Base-by-base conservation (phyloP, 352 stramenopile species). In the Pythium apleroticum region DNA sequence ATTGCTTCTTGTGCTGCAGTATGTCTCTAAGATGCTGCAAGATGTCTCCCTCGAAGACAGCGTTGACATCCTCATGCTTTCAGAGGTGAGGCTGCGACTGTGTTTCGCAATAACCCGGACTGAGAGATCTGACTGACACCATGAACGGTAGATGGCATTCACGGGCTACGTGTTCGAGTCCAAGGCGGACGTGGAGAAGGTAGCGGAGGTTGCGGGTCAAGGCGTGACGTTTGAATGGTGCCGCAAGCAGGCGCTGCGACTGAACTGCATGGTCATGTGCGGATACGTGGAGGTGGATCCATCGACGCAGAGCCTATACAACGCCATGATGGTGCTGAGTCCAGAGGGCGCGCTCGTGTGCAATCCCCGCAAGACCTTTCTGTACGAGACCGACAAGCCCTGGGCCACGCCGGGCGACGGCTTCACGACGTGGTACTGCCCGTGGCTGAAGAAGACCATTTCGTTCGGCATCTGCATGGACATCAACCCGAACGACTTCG, bases 381-480 rank as follows among this genome's bases (percentile, higher is more conserved):
- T 95, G 57, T 95, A 95, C 61, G 84, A 91, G 69, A 90, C 81
- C 4, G 86, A 95, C 77, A 92, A 92, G 70, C 60, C 71, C 12
- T 95, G 86, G 86, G 84, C 86, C 33, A 91, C 81, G 0, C 56
- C 83, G 0, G 84, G 83, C 22, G 69, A 75, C 17, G 76, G 77
- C 3, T 95, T 95, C 68, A 70, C 17, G 30, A 78, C 76, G 25
- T 95, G 81, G 81, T 60, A 84, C 66, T 95, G 86, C 48, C 79
- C 84, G 37, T 92, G 83, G 82, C 78, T 95, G 17, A 33, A 86
- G 64, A 85, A 87, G 68, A 83, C 75, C 7, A 88, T 95, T 20
- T 89, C 82, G 3, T 93, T 95, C 63, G 86, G 88, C 39, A 93
- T 96, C 63, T 96, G 88, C 66, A 96, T 96, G 88, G 88, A 96